Evolutionary conservation across 2,329 filamentous ascomycete species (phyloP).

Genomic region (Fusarium sp.): DNA sequence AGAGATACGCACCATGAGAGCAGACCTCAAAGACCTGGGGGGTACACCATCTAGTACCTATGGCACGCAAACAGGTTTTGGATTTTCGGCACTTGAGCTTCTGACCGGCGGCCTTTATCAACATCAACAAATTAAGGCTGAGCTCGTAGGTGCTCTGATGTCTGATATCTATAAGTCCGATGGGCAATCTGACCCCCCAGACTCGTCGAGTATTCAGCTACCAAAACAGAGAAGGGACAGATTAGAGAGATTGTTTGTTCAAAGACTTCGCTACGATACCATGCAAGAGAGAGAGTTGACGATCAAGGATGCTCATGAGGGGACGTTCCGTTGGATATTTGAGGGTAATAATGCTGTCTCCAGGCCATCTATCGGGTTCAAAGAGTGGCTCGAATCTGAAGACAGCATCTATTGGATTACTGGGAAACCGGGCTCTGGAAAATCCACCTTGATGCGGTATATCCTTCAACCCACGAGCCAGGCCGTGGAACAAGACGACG

Average conservation of each 20-base stretch:
- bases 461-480: background rate
- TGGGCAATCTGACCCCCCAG: fast-evolving
- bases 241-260: conserved; percentile 9
- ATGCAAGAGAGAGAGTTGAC: conserved; percentile 26
- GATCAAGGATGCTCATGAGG: conserved; percentile 22
- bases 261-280: conserved; percentile 11
- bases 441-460: conserved; percentile 13
- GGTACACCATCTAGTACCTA: background rate
- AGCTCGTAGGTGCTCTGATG: background rate
- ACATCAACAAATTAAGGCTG: background rate
- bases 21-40: background rate
- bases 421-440: conserved; percentile 25
- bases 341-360: background rate
- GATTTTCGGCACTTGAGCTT: background rate
- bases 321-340: conserved; percentile 30
- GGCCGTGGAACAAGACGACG: no score
- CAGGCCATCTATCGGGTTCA: background rate
- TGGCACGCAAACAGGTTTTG: background rate
- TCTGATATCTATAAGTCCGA: background rate
- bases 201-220: background rate
- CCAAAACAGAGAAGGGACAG: background rate
- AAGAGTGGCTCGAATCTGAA: conserved; percentile 13
- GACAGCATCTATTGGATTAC: conserved; percentile 31
- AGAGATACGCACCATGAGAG: background rate
- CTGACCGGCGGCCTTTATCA: background rate